Evolutionary conservation across 139 green algal genomes (phyloP).

Genomic region (Tetraselmis chui): DNA sequence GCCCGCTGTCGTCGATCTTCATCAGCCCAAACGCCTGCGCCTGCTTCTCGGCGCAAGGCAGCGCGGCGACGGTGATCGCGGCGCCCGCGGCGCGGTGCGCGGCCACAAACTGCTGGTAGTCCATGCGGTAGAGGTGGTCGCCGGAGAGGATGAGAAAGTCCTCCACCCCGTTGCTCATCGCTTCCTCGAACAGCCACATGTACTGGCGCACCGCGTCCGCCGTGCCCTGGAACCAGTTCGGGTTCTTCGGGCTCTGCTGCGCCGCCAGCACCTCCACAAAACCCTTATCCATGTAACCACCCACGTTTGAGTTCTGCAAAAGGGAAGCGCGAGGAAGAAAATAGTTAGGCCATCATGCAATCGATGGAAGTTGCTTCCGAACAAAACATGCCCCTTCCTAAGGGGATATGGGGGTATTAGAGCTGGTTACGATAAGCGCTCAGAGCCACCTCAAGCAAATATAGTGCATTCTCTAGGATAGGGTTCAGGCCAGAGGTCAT

Average conservation of each 20-base stretch:
- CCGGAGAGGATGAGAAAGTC: conserved; percentile 98
- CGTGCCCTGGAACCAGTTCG: conserved; percentile 97
- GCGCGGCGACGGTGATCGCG: conserved; percentile 96
- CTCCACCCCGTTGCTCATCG: conserved; percentile 76
- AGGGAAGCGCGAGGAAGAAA: too few relatives aligned
- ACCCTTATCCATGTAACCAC: conserved; percentile 68
- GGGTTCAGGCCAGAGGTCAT: too few relatives aligned
- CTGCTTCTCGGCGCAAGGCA: conserved; percentile 86
- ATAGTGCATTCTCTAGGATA: too few relatives aligned
- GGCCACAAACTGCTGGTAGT: conserved; percentile 94
- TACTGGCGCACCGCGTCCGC: conserved; percentile 98
- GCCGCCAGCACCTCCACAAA: conserved; percentile 99
- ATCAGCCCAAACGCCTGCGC: conserved; percentile 94
- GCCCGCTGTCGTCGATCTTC: conserved; percentile 90
- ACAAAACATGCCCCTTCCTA: too few relatives aligned
- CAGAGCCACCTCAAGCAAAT: too few relatives aligned
- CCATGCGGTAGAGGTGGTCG: conserved; percentile 99
- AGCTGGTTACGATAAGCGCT: too few relatives aligned
- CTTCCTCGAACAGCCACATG: conserved; percentile 97
- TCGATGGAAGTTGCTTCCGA: too few relatives aligned
- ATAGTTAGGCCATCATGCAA: neutral
- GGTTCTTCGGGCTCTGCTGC: conserved; percentile 81
- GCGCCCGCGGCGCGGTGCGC: conserved; percentile 78
- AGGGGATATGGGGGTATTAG: too few relatives aligned
- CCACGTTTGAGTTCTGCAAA: conserved; percentile 88